Conservation (phyloP, 1,284 basidiomycete species). For the Somion occarium region DNA sequence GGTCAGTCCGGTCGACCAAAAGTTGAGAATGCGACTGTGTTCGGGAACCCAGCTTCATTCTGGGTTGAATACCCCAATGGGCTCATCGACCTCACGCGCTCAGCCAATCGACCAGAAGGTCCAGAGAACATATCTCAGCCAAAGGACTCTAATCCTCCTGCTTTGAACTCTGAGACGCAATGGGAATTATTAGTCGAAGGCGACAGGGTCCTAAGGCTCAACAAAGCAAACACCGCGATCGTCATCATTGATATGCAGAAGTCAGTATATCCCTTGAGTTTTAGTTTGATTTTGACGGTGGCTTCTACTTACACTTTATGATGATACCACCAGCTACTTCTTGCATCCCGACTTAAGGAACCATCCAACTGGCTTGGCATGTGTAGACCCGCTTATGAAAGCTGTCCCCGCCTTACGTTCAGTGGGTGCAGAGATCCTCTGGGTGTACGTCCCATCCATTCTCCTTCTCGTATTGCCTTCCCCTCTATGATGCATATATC, state of each 20-base stretch:
- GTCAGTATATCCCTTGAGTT: constrained; percentile 32
- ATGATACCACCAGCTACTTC: constrained; percentile 54
- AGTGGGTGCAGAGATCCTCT: constrained; percentile 56
- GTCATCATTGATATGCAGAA: constrained; percentile 74
- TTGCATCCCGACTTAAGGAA: constrained; percentile 55
- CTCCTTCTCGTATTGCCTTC: not conserved
- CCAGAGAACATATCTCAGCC: constrained; percentile 5
- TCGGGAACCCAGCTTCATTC: constrained; percentile 51
- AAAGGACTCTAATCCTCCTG: constrained; percentile 25
- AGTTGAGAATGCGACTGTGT: constrained; percentile 42
- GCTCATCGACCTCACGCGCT: constrained; percentile 55
- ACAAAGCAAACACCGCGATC: constrained; percentile 45
- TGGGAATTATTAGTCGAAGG: constrained; percentile 51
- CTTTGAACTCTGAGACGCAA: constrained; percentile 34
- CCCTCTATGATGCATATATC: constrained; percentile 1
- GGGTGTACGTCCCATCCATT: constrained; percentile 47
- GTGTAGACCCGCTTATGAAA: constrained; percentile 51
- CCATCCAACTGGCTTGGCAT: constrained; percentile 53
- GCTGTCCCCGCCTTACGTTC: constrained; percentile 45
- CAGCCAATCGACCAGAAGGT: constrained; percentile 27
- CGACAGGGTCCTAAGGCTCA: constrained; percentile 45
- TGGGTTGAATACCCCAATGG: constrained; percentile 69
- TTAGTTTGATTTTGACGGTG: not conserved
- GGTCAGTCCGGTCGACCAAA: constrained; percentile 39
- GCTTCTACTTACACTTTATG: not conserved